Conservation (phyloP, 495 filamentous ascomycete genomes). For the Podospora pseudopauciseta region DNA sequence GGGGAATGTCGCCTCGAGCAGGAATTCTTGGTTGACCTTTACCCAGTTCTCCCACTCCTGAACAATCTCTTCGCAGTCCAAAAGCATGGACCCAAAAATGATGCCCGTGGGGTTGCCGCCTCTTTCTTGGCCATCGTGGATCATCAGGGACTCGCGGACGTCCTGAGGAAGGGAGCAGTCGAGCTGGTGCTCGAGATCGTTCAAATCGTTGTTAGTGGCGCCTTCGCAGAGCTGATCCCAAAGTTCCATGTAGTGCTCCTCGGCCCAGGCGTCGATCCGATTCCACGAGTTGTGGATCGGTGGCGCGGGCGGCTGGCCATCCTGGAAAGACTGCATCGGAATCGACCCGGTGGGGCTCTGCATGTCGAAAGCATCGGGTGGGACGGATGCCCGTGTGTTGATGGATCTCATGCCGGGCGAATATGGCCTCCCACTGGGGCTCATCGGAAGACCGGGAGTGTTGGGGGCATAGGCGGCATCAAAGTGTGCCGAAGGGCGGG, state of each 20-base stretch:
- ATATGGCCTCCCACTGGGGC: slow-evolving; percentile 69
- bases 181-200: slow-evolving; percentile 92
- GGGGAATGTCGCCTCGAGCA: slow-evolving; percentile 54
- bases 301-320: slow-evolving; percentile 85
- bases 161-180: slow-evolving; percentile 94
- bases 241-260: slow-evolving; percentile 91
- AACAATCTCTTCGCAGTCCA: slow-evolving; percentile 97
- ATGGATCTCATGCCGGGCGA: slow-evolving; percentile 84
- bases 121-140: slow-evolving; percentile 95
- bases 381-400: slow-evolving; percentile 56
- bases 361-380: slow-evolving; percentile 59
- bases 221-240: slow-evolving; percentile 89
- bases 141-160: slow-evolving; percentile 82
- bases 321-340: slow-evolving; percentile 92
- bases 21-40: slow-evolving; percentile 83
- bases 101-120: slow-evolving; percentile 87
- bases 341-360: slow-evolving; percentile 74
- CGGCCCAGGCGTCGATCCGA: slow-evolving; percentile 89
- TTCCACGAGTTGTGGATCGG: slow-evolving; percentile 86
- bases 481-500: slow-evolving; percentile 45
- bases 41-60: slow-evolving; percentile 98
- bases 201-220: slow-evolving; percentile 89
- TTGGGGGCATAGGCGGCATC: slow-evolving; percentile 41
- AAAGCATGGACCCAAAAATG: slow-evolving; percentile 88
- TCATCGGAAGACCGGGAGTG: slow-evolving; percentile 49